phyloP scores from a whole-genome alignment of 352 stramenopile species.

The Pythium brachiatum region DNA sequence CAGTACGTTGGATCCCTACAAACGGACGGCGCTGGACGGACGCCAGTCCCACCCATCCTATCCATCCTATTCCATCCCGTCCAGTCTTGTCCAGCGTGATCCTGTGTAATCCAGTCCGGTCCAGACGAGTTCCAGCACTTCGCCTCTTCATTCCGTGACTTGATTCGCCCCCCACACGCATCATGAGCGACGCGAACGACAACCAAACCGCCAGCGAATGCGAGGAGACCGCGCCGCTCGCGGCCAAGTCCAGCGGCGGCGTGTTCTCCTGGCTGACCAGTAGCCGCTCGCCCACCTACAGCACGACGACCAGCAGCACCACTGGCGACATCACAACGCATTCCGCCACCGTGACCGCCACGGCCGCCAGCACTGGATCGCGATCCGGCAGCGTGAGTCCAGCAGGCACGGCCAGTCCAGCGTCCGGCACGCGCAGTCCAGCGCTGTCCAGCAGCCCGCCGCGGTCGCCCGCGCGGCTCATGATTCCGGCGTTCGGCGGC shows the following conservation, averaged over 20 bases:
- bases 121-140: too few relatives aligned
- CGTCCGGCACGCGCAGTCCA: constrained; percentile 10
- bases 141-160: constrained; percentile 12
- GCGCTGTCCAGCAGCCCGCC: constrained; percentile 7
- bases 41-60: background rate
- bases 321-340: background rate
- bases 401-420: constrained; percentile 5
- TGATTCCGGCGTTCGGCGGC: constrained; percentile 8
- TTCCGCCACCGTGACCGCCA: background rate
- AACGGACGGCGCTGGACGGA: background rate
- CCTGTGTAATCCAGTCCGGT: background rate
- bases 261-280: constrained; percentile 19
- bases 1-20: background rate
- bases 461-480: constrained; percentile 7
- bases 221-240: background rate
- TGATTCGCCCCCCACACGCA: background rate
- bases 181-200: constrained; percentile 14
- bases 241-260: constrained; percentile 9
- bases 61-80: too few relatives aligned
- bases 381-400: constrained; percentile 10
- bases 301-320: background rate
- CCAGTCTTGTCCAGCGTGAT: background rate
- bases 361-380: background rate
- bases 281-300: constrained; percentile 11
- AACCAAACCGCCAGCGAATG: constrained; percentile 7